Base-by-base conservation (phyloP, 306 rosid genomes). In the Cucurbita maxima region DNA sequence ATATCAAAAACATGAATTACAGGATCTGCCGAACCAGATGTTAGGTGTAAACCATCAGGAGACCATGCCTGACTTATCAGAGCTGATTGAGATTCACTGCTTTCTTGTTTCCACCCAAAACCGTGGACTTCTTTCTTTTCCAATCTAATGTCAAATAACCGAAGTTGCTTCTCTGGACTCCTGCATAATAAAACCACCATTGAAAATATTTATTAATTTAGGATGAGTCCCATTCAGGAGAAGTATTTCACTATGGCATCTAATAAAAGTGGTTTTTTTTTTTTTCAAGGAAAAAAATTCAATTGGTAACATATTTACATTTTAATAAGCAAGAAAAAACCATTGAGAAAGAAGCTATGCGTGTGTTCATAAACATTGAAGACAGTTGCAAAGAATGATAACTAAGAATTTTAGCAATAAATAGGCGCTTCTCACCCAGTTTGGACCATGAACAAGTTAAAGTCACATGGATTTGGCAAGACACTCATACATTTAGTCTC, bases 51-150 rank as follows among this genome's bases (percentile, higher is more conserved):
- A 25, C 99, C 99, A 76, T 94, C 97, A 20, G 97, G 97, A 68
- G 99, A 94, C 99, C 99, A 94, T 22, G 97, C 85, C 79, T 94
- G 99, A 75, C 88, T 94, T 80, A 94, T 91, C 73, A 94, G 79
- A 71, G 99, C 99, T 8, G 99, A 94, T 78, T 90, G 99, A 73
- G 97, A 94, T 9, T 94, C 99, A 71, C 97, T 94, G 84, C 91
- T 91, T 72, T 91, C 96, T 84, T 94, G 99, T 86, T 89, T 94
- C 99, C 99, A 94, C 55, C 99, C 99, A 73, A 94, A 91, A 40
- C 81, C 86, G 81, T 94, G 99, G 67, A 94, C 81, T 82, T 94
- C 97, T 59, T 88, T 84, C 74, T 81, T 86, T 77, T 91, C 84
- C 76, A 87, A 78, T 82, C 99, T 75, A 60, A 91, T 86, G 77